Percentiles rank a stretch among this genome's conserved stretches.
phyloP scores from a whole-genome alignment of 202 grass and related monocot genomes.

The Zizania palustris region DNA sequence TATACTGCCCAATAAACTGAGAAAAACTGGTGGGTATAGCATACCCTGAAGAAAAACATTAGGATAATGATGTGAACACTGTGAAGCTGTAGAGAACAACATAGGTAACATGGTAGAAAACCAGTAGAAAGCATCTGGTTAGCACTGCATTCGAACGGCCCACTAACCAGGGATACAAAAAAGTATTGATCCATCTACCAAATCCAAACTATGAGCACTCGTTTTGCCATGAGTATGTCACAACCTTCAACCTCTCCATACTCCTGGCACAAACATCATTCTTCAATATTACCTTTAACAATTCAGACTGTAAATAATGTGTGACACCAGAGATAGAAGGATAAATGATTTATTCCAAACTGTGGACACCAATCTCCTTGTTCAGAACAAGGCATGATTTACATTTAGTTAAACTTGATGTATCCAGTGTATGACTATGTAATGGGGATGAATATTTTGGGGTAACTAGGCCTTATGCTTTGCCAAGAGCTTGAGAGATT shows the following conservation, averaged over 20 bases:
- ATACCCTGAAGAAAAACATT: slow-evolving; percentile 55
- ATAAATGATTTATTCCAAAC: neutral
- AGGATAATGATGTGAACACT: slow-evolving; percentile 8
- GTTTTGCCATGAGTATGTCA: slow-evolving; percentile 68
- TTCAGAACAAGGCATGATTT: neutral
- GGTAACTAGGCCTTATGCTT: too few relatives aligned
- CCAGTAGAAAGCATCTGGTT: neutral
- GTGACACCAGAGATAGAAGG: neutral
- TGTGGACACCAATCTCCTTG: slow-evolving; percentile 1
- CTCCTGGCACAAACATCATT: slow-evolving; percentile 42
- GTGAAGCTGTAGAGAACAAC: neutral
- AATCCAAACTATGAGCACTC: slow-evolving; percentile 57
- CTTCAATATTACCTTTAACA: slow-evolving; percentile 3
- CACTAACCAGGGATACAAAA: slow-evolving; percentile 57
- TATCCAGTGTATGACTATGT: neutral
- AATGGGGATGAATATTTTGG: too few relatives aligned
- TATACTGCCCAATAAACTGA: slow-evolving; percentile 59
- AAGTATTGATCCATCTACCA: slow-evolving; percentile 66
- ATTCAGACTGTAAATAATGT: neutral
- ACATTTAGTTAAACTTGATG: neutral
- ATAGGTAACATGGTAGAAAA: neutral
- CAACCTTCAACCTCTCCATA: slow-evolving; percentile 68
- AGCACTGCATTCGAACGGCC: slow-evolving; percentile 1
- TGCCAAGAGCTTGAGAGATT: too few relatives aligned
- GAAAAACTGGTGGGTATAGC: slow-evolving; percentile 54